Evolutionary conservation across 1,139 yeast species (phyloP).

Genomic region (Debaryomyces subglobosus): DNA sequence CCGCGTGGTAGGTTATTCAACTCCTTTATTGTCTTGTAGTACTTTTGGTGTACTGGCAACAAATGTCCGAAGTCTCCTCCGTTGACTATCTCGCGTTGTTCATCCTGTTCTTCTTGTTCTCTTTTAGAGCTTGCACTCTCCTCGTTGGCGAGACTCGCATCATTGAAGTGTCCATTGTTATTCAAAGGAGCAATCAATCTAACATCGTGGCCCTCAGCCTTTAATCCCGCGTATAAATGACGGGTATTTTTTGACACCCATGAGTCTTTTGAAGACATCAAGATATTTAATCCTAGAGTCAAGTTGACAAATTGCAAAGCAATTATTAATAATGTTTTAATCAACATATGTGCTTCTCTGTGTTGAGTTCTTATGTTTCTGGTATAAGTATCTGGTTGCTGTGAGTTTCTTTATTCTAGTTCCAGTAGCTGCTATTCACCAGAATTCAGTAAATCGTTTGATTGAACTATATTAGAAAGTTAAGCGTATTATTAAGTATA

Average conservation of each 20-base stretch:
- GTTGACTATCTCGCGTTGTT: slow-evolving; percentile 15
- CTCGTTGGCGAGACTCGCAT: background rate
- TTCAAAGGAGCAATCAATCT: slow-evolving; percentile 38
- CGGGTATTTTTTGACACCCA: slow-evolving; percentile 44
- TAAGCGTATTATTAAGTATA: too few relatives aligned
- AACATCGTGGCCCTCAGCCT: slow-evolving; percentile 34
- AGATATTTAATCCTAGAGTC: slow-evolving; percentile 28
- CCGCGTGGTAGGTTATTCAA: slow-evolving; percentile 20
- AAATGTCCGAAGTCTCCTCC: slow-evolving; percentile 45
- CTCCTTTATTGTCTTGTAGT: slow-evolving; percentile 25
- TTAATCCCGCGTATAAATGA: slow-evolving; percentile 28
- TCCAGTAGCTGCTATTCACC: background rate
- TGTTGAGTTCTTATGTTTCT: background rate
- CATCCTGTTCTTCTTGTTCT: background rate
- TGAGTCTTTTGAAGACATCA: slow-evolving; percentile 40
- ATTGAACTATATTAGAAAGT: too few relatives aligned
- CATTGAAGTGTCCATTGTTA: slow-evolving; percentile 12
- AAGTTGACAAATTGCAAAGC: background rate
- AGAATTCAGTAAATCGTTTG: background rate
- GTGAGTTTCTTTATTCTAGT: background rate
- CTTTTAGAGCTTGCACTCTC: slow-evolving; percentile 11
- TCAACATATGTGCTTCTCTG: background rate
- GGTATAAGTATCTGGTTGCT: background rate
- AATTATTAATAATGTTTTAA: slow-evolving; percentile 1
- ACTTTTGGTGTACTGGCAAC: slow-evolving; percentile 34